Base-by-base conservation (phyloP, 2,329 filamentous ascomycete genomes). In the Rutstroemia sp. region DNA sequence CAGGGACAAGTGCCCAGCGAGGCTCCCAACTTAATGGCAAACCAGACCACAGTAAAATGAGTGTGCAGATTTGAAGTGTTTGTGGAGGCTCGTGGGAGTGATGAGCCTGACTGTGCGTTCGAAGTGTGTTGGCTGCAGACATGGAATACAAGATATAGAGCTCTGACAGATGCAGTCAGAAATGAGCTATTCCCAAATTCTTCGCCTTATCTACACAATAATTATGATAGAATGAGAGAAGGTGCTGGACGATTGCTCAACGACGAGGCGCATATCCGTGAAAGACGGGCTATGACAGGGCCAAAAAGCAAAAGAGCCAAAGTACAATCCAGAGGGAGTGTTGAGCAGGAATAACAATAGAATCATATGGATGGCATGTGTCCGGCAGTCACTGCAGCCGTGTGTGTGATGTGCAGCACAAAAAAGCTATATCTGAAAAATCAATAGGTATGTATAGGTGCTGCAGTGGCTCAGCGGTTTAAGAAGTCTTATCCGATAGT, bases 361-460 rank as follows among this genome's bases (percentile, higher is more conserved):
- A 66, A 66, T 34, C 80, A 80, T 21, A 87, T 90, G 34, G 88
- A 88, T 42, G 94, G 73, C 54, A 56, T 45, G 52, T 56, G 54
- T 48, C 41, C 54, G 49, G 41, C 52, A 41, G 54, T 42, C 54
- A 56, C 41, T 53, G 41, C 53, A 51, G 53, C 53, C 37, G 25
- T 51, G 38, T 51, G 38, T 51, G 39, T 55, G 41, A 45, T 47
- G 38, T 44, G 53, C 49, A 37, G 38, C 46, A 55, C 49, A 47
- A 55, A 18, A 23, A 44, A 44, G 9, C 23, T 44, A 18, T 37
- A 50, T 50, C 38, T 42, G 39, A 51, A 25, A 53, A 21, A 53
- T 53, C 27, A 53, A 47, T 10, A 34, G 16, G 18, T 16, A 21
- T 14, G 16, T 42, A 42, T n/a, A 21, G 42, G 12, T 21, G 12